phyloP scores from a whole-genome alignment of 2,329 filamentous ascomycete species.

The Cladosporium sp. region DNA sequence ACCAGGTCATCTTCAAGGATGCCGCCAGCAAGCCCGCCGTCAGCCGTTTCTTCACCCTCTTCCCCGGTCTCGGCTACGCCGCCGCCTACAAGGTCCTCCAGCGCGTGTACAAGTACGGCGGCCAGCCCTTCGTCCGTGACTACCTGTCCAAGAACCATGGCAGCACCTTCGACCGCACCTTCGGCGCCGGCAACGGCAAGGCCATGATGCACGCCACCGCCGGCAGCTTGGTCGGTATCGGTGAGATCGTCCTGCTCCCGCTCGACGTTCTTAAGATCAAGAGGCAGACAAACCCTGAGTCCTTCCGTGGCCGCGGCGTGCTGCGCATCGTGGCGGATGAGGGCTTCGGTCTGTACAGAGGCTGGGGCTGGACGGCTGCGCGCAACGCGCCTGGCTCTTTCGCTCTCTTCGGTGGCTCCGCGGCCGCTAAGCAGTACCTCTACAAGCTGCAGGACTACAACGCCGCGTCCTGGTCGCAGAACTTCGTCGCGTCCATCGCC shows the following conservation, averaged over 20 bases:
- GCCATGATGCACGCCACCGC: slow-evolving; percentile 96
- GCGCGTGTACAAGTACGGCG: slow-evolving; percentile 97
- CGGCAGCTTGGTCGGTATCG: slow-evolving; percentile 90
- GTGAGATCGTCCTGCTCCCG: slow-evolving; percentile 90
- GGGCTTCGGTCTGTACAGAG: slow-evolving; percentile 90
- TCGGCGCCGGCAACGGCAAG: slow-evolving; percentile 96
- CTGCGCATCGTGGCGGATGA: slow-evolving; percentile 87
- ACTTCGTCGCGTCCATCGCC: slow-evolving; percentile 93
- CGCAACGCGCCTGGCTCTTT: slow-evolving; percentile 96
- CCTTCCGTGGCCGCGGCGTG: slow-evolving; percentile 89
- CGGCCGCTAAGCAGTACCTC: slow-evolving; percentile 94
- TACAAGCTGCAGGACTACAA: slow-evolving; percentile 92
- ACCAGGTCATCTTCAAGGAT: slow-evolving; percentile 89
- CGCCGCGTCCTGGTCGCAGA: slow-evolving; percentile 86
- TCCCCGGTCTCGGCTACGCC: slow-evolving; percentile 94
- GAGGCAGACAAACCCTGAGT: slow-evolving; percentile 97
- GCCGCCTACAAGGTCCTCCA: slow-evolving; percentile 97
- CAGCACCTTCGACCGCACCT: slow-evolving; percentile 75
- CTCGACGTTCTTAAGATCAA: slow-evolving; percentile 99
- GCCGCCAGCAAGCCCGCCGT: slow-evolving; percentile 64
- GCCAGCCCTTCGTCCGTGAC: slow-evolving; percentile 90
- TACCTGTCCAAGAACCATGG: slow-evolving; percentile 76
- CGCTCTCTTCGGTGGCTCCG: slow-evolving; percentile 95
- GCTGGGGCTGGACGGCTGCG: slow-evolving; percentile 95
- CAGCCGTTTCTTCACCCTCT: slow-evolving; percentile 87